phyloP scores from a whole-genome alignment of 306 rosid species.

The Dalbergia cultrata region DNA sequence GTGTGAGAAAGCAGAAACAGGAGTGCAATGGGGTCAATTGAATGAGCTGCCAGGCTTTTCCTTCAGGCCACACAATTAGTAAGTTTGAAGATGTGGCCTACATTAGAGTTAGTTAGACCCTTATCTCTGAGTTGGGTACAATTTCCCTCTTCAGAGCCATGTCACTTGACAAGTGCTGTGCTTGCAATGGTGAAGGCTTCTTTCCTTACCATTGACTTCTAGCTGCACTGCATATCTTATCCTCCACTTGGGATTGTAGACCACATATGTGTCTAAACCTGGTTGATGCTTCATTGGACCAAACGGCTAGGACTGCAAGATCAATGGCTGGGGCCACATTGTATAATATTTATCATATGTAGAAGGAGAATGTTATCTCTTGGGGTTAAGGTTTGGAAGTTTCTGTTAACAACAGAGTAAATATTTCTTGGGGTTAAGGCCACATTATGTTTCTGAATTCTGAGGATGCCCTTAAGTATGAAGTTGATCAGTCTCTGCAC shows the following conservation, averaged over 20 bases:
- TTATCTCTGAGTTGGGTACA: conserved; percentile 66
- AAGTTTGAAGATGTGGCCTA: conserved; percentile 82
- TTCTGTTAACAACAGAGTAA: too few species aligned
- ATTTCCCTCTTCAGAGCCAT: conserved; percentile 39
- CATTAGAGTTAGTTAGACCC: conserved; percentile 87
- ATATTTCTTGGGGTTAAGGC: too few species aligned
- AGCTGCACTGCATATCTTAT: conserved; percentile 39
- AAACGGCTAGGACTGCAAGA: conserved; percentile 58
- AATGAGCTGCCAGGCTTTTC: conserved; percentile 70
- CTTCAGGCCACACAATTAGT: conserved; percentile 65
- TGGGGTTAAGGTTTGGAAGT: background rate
- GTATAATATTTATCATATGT: background rate
- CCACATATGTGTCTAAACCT: conserved; percentile 67
- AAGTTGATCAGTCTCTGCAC: conserved; percentile 3
- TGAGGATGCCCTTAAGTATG: background rate
- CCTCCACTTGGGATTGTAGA: conserved; percentile 43
- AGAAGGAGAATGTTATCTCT: background rate
- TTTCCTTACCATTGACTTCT: conserved; percentile 53
- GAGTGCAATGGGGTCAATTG: conserved; percentile 71
- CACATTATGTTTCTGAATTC: too few species aligned
- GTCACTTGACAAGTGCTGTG: conserved; percentile 60
- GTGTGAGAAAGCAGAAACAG: conserved; percentile 88
- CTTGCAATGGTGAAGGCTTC: conserved; percentile 72
- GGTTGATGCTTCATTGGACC: conserved; percentile 57
- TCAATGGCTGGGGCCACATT: conserved; percentile 13